Evolutionary conservation across 345 rosid species (phyloP), one percentile per base, ranked within the genome.

Genomic region (Pelargonium nanum): DNA sequence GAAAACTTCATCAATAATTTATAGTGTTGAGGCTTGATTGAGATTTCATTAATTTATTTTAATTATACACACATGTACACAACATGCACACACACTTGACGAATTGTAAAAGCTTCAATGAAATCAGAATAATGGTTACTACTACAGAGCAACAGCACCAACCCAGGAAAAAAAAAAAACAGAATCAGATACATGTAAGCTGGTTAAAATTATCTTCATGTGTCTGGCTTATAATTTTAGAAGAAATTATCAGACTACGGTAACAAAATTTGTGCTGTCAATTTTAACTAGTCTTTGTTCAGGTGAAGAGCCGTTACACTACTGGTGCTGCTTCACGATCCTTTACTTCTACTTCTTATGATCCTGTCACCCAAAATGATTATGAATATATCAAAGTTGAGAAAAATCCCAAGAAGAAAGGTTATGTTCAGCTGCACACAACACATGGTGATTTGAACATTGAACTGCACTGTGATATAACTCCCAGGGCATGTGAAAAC

Each of bases 281-380:
- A 12, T 40, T 61, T 52, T 57, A 74, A 53, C 63, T 63, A 44
- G 23, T 60, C 73, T 62, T 59, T 20, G 63, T 63, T 51, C 73
- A 92, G 97, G 97, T 89, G 23, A 93, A 84, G 77, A 87, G 99
- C 70, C 85, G 75, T 55, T 92, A 63, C 57, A 89, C 97, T 32
- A 85, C 96, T 5, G 96, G 97, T 61, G 94, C 99, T 76, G 94
- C 99, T 57, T 87, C 99, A 50, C 83, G 96, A 67, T 92, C 97
- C 63, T 93, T 89, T 75, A 93, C 99, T 65, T 93, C 96, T 68
- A 84, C 88, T 25, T 75, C 88, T 16, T 93, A 75, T 81, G 88
- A 85, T 65, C 96, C 99, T 55, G 89, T 93, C 28, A 89, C 99
- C 8, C 62, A 77, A 67, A 93, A 93, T 68, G 96, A 93, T 13